A percentile compares a stretch with the other conserved stretches of the same genome.
Evolutionary conservation across 2,329 filamentous ascomycete genomes (phyloP).

Genomic region (Phialemonium atrogriseum): DNA sequence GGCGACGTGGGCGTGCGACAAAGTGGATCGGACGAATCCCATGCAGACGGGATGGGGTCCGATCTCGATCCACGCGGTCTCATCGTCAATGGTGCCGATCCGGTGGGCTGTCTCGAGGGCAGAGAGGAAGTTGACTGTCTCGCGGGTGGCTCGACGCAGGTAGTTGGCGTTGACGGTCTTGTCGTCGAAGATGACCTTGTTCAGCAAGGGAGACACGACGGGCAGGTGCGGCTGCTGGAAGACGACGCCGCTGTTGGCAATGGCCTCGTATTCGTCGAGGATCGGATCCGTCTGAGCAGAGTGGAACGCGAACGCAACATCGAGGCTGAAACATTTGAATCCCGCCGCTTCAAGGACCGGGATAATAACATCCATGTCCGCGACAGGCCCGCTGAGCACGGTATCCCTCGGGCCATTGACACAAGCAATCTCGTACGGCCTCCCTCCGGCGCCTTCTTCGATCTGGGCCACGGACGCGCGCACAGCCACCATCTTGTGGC

Average conservation of each 20-base stretch:
- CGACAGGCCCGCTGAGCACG: conserved; percentile 46
- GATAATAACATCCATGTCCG: conserved; percentile 31
- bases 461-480: conserved; percentile 17
- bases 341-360: conserved; percentile 5
- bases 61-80: conserved; percentile 58
- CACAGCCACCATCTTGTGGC: conserved; percentile 26
- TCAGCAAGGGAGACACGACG: conserved; percentile 46
- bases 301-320: conserved; percentile 28
- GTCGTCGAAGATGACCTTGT: conserved; percentile 40
- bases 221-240: conserved; percentile 43
- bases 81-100: conserved; percentile 41
- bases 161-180: conserved; percentile 46
- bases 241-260: conserved; percentile 17
- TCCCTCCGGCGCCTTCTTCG: conserved; percentile 12
- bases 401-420: conserved; percentile 56
- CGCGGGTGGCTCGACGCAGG: conserved; percentile 50
- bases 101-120: conserved; percentile 43
- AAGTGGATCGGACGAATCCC: conserved; percentile 49
- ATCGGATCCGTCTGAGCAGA: conserved; percentile 29
- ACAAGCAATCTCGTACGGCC: conserved; percentile 41
- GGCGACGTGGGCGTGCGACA: conserved; percentile 31
- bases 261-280: conserved; percentile 37
- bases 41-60: conserved; percentile 59
- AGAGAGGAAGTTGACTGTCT: conserved; percentile 57
- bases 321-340: conserved; percentile 24